Evolutionary conservation across 2,329 filamentous ascomycete species (phyloP).

Genomic region (Fusarium caatingaense): DNA sequence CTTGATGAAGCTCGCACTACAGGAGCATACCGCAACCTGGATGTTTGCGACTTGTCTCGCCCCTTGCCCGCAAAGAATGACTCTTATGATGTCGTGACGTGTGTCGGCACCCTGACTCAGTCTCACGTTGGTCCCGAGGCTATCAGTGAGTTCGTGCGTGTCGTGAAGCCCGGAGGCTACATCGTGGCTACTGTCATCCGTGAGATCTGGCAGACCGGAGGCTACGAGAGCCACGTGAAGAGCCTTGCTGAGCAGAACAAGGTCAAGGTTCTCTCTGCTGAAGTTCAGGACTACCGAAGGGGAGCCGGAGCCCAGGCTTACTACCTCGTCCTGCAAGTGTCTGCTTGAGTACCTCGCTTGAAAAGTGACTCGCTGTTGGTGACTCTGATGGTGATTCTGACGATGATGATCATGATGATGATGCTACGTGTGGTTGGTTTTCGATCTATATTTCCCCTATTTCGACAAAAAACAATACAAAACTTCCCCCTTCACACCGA

Average conservation of each 20-base stretch:
- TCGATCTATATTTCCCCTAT: neutral
- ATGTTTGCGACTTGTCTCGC: conserved; percentile 59
- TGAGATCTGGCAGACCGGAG: conserved; percentile 60
- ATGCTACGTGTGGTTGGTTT: conserved; percentile 15
- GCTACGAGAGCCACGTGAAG: conserved; percentile 59
- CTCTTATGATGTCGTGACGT: conserved; percentile 63
- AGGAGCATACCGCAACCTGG: conserved; percentile 59
- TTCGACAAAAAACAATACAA: conserved; percentile 17
- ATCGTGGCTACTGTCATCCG: conserved; percentile 64
- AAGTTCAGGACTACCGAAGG: conserved; percentile 50
- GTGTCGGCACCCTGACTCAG: conserved; percentile 66
- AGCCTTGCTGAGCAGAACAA: conserved; percentile 43
- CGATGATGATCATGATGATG: conserved; percentile 22
- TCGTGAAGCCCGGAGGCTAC: conserved; percentile 59
- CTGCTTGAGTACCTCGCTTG: conserved; percentile 23
- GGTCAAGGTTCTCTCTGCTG: conserved; percentile 46
- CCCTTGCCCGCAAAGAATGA: conserved; percentile 54
- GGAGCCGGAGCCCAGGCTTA: conserved; percentile 47
- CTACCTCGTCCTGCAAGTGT: conserved; percentile 48
- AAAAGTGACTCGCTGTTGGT: conserved; percentile 14
- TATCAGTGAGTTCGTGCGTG: conserved; percentile 61
- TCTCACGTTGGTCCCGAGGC: conserved; percentile 65
- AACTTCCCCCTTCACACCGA: neutral
- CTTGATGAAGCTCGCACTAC: conserved; percentile 62
- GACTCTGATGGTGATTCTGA: conserved; percentile 2